Percentiles rank a stretch among this genome's conserved stretches.
Evolutionary conservation across 768 basidiomycete genomes (phyloP).

Genomic region (Leccinum boreale): DNA sequence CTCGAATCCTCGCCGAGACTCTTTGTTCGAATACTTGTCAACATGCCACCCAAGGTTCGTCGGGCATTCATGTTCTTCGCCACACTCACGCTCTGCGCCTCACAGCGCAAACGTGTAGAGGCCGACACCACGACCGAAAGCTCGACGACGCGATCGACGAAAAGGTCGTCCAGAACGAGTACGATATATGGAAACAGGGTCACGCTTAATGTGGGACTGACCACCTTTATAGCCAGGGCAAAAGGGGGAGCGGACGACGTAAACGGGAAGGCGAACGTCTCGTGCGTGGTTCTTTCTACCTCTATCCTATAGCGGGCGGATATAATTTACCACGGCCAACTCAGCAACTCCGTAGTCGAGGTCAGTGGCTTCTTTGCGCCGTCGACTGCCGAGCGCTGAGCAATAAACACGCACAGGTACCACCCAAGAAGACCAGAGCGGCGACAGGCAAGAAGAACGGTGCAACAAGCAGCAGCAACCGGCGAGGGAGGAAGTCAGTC

Average conservation of each 20-base stretch:
- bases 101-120: slow-evolving; percentile 59
- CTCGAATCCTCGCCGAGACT: not conserved
- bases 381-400: not conserved
- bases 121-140: slow-evolving; percentile 30
- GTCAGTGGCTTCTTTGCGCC: slow-evolving; percentile 22
- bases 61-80: not conserved
- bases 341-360: slow-evolving; percentile 18
- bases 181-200: slow-evolving; percentile 17
- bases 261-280: slow-evolving; percentile 5
- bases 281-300: slow-evolving; percentile 23
- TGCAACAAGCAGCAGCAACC: slow-evolving; percentile 7
- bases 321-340: slow-evolving; percentile 12
- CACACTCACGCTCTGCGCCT: slow-evolving; percentile 15
- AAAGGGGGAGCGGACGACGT: slow-evolving; percentile 9
- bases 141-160: slow-evolving; percentile 42
- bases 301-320: not conserved
- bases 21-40: not conserved
- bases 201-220: slow-evolving; percentile 1
- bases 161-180: slow-evolving; percentile 41
- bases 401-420: slow-evolving; percentile 25
- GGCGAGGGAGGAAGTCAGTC: slow-evolving; percentile 17
- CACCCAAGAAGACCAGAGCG: slow-evolving; percentile 42
- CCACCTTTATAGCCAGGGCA: slow-evolving; percentile 14
- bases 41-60: slow-evolving; percentile 40
- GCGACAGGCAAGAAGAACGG: slow-evolving; percentile 18